Base-by-base conservation (phyloP, 306 rosid species). In the Cucurbita pepo region DNA sequence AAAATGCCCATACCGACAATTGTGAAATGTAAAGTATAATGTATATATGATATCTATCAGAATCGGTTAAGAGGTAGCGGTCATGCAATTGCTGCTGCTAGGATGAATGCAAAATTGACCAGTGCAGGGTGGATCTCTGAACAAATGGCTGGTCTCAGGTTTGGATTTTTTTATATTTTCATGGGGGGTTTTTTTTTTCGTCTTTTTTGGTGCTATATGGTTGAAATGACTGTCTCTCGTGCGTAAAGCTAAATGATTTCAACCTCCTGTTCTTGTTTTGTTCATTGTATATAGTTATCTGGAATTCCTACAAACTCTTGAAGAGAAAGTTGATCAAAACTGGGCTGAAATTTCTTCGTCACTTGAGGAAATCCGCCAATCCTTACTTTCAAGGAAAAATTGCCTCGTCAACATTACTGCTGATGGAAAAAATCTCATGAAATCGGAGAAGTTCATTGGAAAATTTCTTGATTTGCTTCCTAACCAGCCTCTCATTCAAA, bases 91-190 rank as follows among this genome's bases (percentile, higher is more conserved):
- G 95, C 92, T 12, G 99, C 99, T 77, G 88, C 97, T 75, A 89
- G 99, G 86, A 91, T 94, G 99, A 96, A 91, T 79, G 99, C 96
- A 40, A 94, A 94, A 82, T 82, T 91, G 71, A 94, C 88, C 77
- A 86, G 86, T 74, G 92, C 95, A 0, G 99, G 99, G 74, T 94
- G 95, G 99, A 82, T 94, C 79, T 86, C 99, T 55, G 99, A 94
- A 80, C 86, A 83, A 78, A 94, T 91, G 99, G 97, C 96, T 78
- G 99, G 99, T 82, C 83, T 89, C 84, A 91, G 99, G 97, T 94
- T 82, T 78, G 83, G 34, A 79, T 64, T n/a, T 65, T 77, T 60
- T 69, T 45, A 67, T 81, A 78, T 71, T 77, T 63, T 74, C 56
- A 30, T 67, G 58, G 54, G 44, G 22, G 22, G 16, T 54, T 75